Conservation (phyloP, 371 early-diverging fungal species). For the Lichtheimia corymbifera region DNA sequence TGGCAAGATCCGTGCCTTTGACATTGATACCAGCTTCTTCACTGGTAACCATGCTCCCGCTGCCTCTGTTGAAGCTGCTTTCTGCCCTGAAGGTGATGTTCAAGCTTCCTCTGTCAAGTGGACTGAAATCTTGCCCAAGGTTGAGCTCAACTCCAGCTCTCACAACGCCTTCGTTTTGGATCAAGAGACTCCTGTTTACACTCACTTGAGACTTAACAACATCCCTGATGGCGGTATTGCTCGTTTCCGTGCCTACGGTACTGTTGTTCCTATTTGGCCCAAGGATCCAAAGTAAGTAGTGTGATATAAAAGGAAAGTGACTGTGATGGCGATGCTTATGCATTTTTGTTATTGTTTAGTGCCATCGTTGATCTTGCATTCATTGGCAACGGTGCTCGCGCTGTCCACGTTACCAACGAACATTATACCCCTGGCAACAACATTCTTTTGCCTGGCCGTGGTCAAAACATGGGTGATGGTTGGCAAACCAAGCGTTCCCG, state of each 20-base stretch:
- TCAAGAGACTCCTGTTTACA: constrained; percentile 56
- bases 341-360: constrained; percentile 16
- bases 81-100: constrained; percentile 46
- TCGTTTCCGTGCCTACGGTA: constrained; percentile 87
- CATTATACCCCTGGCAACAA: constrained; percentile 82
- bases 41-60: constrained; percentile 87
- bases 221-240: constrained; percentile 93
- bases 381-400: constrained; percentile 75
- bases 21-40: constrained; percentile 86
- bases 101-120: constrained; percentile 58
- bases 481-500: constrained; percentile 84
- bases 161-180: constrained; percentile 72
- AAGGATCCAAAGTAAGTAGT: constrained; percentile 40
- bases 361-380: constrained; percentile 78
- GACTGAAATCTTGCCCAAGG: constrained; percentile 74
- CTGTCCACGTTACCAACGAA: constrained; percentile 72
- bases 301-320: not conserved
- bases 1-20: constrained; percentile 82
- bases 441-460: constrained; percentile 77
- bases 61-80: constrained; percentile 74
- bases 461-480: constrained; percentile 70
- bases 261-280: constrained; percentile 70
- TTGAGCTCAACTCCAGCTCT: constrained; percentile 61
- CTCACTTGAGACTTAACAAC: constrained; percentile 79
- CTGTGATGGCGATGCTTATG: not conserved